Base-by-base conservation (phyloP, 2,329 filamentous ascomycete genomes). In the Basipetospora chlamydospora region DNA sequence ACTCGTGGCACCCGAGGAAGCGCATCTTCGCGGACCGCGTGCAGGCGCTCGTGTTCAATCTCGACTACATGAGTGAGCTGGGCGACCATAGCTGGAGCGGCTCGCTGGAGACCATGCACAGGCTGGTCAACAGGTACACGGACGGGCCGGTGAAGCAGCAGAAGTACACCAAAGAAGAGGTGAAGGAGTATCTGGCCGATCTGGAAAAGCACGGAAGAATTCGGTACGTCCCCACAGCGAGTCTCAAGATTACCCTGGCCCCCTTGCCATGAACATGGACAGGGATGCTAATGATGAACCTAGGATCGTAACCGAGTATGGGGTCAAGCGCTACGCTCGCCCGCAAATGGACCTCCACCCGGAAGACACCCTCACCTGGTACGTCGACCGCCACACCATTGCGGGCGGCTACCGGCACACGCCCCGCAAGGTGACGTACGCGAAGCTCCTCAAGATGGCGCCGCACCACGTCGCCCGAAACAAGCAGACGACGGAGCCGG, bases 21-120 rank as follows among this genome's bases (percentile, higher is more conserved):
- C 39, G 33, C 12, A 21, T 53, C 6, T 46, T 55, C 33, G 38
- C 46, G 13, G 29, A 39, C 11, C 46, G 49, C 26, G 41, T 49
- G 4, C 29, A 40, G n/a, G 33, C 39, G 3, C 45, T 53, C 37
- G 39, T 55, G 35, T 28, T 41, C 1, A 45, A 50, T 8, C 11
- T 29, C n/a, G n/a, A n/a, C n/a, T n/a, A n/a, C n/a, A n/a, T n/a
- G n/a, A n/a, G n/a, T n/a, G n/a, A n/a, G n/a, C n/a, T n/a, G n/a
- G n/a, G n/a, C n/a, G n/a, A n/a, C n/a, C n/a, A n/a, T n/a, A n/a
- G n/a, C n/a, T n/a, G n/a, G n/a, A n/a, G n/a, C n/a, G n/a, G n/a
- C n/a, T n/a, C n/a, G n/a, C n/a, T n/a, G n/a, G n/a, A n/a, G n/a
- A n/a, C n/a, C n/a, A n/a, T n/a, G n/a, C n/a, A n/a, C 18, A 26